Evolutionary conservation across 2,329 filamentous ascomycete species (phyloP), one percentile per base, ranked within the genome.

Genomic region (Stemphylium beticola): DNA sequence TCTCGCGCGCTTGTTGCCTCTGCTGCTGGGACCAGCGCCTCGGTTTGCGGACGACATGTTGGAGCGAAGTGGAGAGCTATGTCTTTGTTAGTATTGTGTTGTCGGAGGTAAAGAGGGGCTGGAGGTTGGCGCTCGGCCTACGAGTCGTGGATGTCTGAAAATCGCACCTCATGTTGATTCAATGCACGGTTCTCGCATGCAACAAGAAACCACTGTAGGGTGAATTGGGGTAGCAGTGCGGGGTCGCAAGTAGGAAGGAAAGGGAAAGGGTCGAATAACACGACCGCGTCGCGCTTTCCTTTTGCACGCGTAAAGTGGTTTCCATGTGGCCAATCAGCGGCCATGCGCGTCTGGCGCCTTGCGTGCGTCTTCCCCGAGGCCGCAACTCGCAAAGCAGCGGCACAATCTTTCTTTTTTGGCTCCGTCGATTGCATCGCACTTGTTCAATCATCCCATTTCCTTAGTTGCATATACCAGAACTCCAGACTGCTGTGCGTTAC

Each of bases 21-120:
- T 77, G 61, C 78, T 82, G 60, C 78, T 67, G 48, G 77, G 78
- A 15, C 77, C 76, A 52, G 83, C 74, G 48, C 91, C 91, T 65
- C 91, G 87, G 77, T 96, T 96, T 67, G 88, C 92, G 62, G 92
- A 93, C 57, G 88, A 87, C 82, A 90, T 89, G 78, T 87, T 92
- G 66, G 87, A 83, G 76, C 89, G 87, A 57, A 96, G 83, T 74
- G 93, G 92, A 75, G 92, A 96, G 81, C 91, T 96, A 72, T 26
- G 15, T 41, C 43, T 32, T 42, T 61, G 65, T 70, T 54, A 69
- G 63, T 32, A 36, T 39, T 29, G 34, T 55, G 59, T 44, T 55
- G 41, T 49, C 46, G 50, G 55, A 41, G 53, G 55, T 56, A 55
- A 59, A 43, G 62, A 62, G 66, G 61, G 61, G 68, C 54, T 60